Evolutionary conservation across 306 rosid species (phyloP).

Genomic region (Ormosia semicastrata): DNA sequence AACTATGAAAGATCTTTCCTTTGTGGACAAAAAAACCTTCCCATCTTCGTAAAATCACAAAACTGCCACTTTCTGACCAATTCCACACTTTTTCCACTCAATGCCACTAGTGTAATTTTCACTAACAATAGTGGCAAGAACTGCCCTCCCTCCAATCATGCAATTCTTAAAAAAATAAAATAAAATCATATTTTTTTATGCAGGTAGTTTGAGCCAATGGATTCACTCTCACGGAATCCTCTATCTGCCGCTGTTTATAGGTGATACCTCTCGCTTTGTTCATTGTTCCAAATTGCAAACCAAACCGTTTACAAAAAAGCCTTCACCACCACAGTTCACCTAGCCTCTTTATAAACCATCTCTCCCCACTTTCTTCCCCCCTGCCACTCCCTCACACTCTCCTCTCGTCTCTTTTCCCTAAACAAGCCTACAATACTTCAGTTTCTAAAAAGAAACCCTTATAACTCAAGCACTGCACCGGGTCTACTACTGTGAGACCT

Average conservation of each 20-base stretch:
- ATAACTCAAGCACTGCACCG: constrained; percentile 42
- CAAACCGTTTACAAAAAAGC: background rate
- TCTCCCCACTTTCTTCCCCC: background rate
- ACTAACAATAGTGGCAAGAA: background rate
- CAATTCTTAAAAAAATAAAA: background rate
- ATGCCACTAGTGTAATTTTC: background rate
- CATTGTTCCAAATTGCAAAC: background rate
- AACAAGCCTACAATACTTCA: background rate
- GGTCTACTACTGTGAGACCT: constrained; percentile 29
- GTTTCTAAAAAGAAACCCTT: background rate
- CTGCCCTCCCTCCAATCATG: background rate
- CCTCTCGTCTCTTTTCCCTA: background rate
- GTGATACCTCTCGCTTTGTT: background rate
- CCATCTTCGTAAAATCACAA: background rate
- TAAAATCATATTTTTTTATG: constrained; percentile 3
- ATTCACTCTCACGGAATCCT: constrained; percentile 53
- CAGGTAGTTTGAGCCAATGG: constrained; percentile 67
- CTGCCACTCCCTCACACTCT: background rate
- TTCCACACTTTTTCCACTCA: background rate
- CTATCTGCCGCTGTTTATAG: constrained; percentile 44
- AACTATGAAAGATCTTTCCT: background rate
- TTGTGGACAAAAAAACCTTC: background rate
- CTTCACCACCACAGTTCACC: background rate
- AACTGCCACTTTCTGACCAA: background rate
- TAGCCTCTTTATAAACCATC: constrained; percentile 34